Conservation (phyloP, 345 rosid genomes). For the Eucalyptus coolabah region DNA sequence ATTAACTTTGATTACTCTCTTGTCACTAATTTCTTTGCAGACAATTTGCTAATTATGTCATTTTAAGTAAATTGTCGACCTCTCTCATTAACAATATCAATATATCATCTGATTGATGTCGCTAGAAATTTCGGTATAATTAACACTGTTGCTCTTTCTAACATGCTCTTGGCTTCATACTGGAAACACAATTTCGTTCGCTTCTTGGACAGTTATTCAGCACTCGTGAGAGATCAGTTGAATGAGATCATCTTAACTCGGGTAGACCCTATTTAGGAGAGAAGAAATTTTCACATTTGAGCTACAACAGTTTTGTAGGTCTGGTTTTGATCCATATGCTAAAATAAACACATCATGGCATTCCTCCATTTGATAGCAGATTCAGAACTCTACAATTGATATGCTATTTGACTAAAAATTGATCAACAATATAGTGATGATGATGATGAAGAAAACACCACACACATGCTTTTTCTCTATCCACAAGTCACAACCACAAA, state of each 20-base stretch:
- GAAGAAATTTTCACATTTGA: background rate
- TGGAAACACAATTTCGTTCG: background rate
- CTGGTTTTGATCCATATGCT: background rate
- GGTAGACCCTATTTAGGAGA: background rate
- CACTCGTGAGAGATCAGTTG: background rate
- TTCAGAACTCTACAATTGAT: background rate
- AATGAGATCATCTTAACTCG: background rate
- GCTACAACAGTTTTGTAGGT: background rate
- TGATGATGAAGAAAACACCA: background rate
- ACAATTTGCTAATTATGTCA: background rate
- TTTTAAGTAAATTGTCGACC: background rate
- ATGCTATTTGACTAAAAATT: background rate
- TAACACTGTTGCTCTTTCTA: background rate
- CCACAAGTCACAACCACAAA: background rate
- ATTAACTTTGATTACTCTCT: background rate
- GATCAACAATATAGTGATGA: background rate
- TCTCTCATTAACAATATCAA: background rate
- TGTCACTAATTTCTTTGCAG: background rate
- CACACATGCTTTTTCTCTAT: background rate
- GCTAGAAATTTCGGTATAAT: background rate
- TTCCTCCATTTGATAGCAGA: background rate
- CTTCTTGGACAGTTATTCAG: background rate
- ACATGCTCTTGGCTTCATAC: background rate
- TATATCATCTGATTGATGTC: background rate
- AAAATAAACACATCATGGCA: background rate